phyloP scores from a whole-genome alignment of 2,329 filamentous ascomycete species.

The Penicillium sp. region DNA sequence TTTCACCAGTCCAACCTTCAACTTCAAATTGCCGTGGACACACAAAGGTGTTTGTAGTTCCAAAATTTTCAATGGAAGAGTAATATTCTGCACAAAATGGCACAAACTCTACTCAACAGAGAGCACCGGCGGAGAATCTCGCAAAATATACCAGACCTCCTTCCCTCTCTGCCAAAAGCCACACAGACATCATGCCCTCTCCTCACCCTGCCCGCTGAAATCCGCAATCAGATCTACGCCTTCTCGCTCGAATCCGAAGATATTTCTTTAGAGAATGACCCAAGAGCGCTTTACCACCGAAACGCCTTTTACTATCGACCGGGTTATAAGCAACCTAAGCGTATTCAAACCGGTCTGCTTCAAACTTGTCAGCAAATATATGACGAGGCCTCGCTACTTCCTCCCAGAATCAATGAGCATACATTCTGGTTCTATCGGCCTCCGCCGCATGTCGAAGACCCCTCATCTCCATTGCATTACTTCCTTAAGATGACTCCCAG shows the following conservation, averaged over 20 bases:
- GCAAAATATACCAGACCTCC: neutral
- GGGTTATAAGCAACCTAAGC: conserved; percentile 34
- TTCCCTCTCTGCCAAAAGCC: neutral
- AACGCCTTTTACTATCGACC: conserved; percentile 35
- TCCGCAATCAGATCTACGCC: conserved; percentile 11
- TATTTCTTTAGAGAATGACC: neutral
- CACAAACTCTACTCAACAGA: too few relatives aligned
- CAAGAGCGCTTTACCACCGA: conserved; percentile 18
- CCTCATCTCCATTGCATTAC: conserved; percentile 14
- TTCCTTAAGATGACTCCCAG: conserved; percentile 24
- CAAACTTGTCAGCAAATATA: conserved; percentile 45
- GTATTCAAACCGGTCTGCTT: conserved; percentile 37
- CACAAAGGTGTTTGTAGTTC: too few relatives aligned
- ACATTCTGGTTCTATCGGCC: conserved; percentile 32
- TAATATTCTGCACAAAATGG: too few relatives aligned
- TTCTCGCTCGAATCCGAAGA: conserved; percentile 10
- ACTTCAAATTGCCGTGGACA: too few relatives aligned
- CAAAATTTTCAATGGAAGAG: too few relatives aligned
- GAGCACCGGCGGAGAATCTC: neutral
- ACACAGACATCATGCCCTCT: conserved; percentile 8
- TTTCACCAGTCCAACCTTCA: too few relatives aligned
- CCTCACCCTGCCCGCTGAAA: conserved; percentile 8
- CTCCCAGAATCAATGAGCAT: conserved; percentile 35
- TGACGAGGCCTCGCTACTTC: conserved; percentile 41
- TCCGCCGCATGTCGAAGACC: conserved; percentile 21